These are phyloP conservation scores for Lonicera japonica DNA, from an alignment of 129 eudicot species.

Conservation along the genomic window DNA sequence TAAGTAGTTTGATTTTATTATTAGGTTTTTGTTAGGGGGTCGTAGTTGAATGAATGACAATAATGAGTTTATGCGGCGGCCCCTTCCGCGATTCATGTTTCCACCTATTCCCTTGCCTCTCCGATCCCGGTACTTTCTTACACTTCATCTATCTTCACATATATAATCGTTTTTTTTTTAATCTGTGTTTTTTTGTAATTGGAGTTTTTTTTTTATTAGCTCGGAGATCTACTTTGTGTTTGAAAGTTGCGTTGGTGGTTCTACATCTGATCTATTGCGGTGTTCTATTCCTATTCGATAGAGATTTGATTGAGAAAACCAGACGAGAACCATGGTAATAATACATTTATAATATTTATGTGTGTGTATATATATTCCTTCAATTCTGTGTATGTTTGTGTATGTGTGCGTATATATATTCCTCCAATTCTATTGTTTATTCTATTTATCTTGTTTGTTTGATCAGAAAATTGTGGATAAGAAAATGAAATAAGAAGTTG, in stretches of 20 bases:
- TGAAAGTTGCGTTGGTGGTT: constrained; percentile 65
- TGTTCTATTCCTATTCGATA: constrained; percentile 39
- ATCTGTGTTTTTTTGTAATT: too few relatives aligned
- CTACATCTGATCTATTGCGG: constrained; percentile 62
- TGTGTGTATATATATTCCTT: background rate
- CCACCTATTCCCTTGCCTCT: constrained; percentile 64
- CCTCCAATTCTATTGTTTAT: background rate
- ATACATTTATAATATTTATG: too few relatives aligned
- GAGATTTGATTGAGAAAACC: constrained; percentile 36
- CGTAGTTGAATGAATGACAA: background rate
- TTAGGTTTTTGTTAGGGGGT: background rate
- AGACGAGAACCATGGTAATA: constrained; percentile 54
- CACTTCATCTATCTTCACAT: background rate
- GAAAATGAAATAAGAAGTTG: too few relatives aligned
- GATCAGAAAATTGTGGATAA: too few relatives aligned
- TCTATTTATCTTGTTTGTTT: background rate
- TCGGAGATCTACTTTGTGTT: constrained; percentile 66
- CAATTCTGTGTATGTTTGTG: too few relatives aligned
- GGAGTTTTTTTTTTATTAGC: constrained; percentile 23
- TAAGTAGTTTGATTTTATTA: background rate
- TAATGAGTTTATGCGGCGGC: constrained; percentile 45
- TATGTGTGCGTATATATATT: background rate
- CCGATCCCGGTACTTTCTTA: constrained; percentile 65
- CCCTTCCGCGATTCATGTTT: constrained; percentile 52
- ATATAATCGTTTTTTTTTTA: too few relatives aligned